Base-by-base conservation (phyloP, 2,329 filamentous ascomycete genomes). In the Whalleya microplaca region DNA sequence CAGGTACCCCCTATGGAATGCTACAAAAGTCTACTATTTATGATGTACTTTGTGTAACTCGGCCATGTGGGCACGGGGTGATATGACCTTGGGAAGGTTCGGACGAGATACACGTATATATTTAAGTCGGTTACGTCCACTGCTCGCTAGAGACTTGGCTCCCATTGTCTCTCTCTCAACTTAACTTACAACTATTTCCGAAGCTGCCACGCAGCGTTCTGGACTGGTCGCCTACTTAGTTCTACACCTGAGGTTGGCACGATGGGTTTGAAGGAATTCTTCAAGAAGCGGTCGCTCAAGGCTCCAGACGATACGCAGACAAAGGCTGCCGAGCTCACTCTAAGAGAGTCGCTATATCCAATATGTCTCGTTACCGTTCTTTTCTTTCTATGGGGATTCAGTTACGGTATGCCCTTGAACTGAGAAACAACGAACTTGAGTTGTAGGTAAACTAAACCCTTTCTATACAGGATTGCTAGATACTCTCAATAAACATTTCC, bases 311-410 rank as follows among this genome's bases (percentile, higher is more conserved):
- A 76, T 53, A 71, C 76, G 66, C 73, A 80, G 51, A 85, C 82
- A 2, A 77, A 73, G 20, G 82, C 82, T 19, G 78, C 82, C n/a
- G 80, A 89, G 70, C 76, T 91, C 59, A 90, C 86, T 0, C 70
- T 90, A 27, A 78, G 85, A 50, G 80, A 89, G 66, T 91, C 87
- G 12, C 78, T 91, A 51, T 82, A 83, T 63, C 89, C 88, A 2
- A 79, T 91, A 45, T 76, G 77, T 52, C 78, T 92, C 3, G 88
- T 91, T 49, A 88, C 84, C 0, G 75, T 86, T 46, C 72, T 88
- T 1, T 88, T 87, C 74, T 87, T 88, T 69, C 78, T 88, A 20
- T 87, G 84, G 84, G 82, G 83, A 21, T 84, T 84, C 69, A 77
- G 75, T 20, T 63, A 63, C 46, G 60, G 60, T 63, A 47, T 23